These are phyloP conservation scores for Aspergillus unguis DNA, from an alignment of 2,329 filamentous ascomycete genomes.

Conservation along the genomic window DNA sequence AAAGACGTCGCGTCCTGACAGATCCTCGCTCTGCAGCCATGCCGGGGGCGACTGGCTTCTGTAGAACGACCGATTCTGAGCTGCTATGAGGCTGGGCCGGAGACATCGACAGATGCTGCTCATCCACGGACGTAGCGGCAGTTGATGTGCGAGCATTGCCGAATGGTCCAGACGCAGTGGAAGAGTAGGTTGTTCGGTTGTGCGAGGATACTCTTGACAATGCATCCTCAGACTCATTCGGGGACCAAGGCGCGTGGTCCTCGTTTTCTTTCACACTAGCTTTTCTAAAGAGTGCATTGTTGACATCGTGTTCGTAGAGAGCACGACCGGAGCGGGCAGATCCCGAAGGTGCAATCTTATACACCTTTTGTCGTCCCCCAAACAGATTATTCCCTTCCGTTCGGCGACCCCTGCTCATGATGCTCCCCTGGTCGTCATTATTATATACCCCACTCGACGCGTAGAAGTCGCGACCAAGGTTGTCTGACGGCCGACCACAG, in stretches of 20 bases:
- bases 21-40: conserved; percentile 59
- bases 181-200: conserved; percentile 79
- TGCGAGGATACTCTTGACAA: conserved; percentile 63
- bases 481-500: conserved; percentile 57
- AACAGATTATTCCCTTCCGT: conserved; percentile 90
- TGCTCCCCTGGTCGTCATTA: conserved; percentile 65
- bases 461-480: conserved; percentile 63
- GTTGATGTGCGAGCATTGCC: conserved; percentile 73
- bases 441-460: conserved; percentile 57
- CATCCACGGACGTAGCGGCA: conserved; percentile 83
- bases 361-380: conserved; percentile 92
- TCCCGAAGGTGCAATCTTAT: conserved; percentile 65
- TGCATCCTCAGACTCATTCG: conserved; percentile 44
- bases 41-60: conserved; percentile 27
- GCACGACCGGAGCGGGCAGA: conserved; percentile 53
- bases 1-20: conserved; percentile 70
- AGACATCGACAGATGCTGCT: conserved; percentile 50
- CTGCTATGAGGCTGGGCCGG: conserved; percentile 21
- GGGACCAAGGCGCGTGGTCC: conserved; percentile 42
- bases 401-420: conserved; percentile 81
- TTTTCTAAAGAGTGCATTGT: conserved; percentile 72
- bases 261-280: conserved; percentile 51
- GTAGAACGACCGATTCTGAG: conserved; percentile 21
- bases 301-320: conserved; percentile 84
- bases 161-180: conserved; percentile 70